Evolutionary conservation across 1,284 basidiomycete genomes (phyloP).

Genomic region (Caloboletus inedulis): DNA sequence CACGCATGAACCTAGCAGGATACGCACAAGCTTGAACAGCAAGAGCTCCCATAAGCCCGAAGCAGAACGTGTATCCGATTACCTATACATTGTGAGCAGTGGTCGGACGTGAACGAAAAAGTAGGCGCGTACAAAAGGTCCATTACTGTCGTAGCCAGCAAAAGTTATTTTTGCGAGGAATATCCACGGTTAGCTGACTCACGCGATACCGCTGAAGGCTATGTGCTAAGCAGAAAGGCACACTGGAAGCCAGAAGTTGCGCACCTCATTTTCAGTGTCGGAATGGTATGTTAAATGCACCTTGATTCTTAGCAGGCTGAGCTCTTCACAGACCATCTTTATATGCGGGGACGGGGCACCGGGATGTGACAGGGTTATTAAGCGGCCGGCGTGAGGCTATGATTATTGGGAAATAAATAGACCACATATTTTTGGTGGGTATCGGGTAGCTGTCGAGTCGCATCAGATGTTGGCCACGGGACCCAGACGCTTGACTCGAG

Average conservation of each 20-base stretch:
- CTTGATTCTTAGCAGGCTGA: background rate
- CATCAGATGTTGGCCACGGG: background rate
- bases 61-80: background rate
- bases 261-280: constrained; percentile 6
- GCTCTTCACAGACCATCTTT: background rate
- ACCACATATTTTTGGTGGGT: background rate
- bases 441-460: background rate
- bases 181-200: background rate
- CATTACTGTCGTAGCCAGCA: background rate
- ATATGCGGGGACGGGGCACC: background rate
- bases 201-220: background rate
- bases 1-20: background rate
- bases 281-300: background rate
- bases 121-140: background rate
- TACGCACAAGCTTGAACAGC: background rate
- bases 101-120: background rate
- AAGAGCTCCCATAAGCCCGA: background rate
- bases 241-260: background rate
- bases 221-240: background rate
- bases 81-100: background rate
- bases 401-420: background rate
- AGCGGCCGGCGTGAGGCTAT: background rate
- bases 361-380: background rate
- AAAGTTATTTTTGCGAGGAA: background rate
- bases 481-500: background rate